Percentiles rank a stretch among this genome's conserved stretches.
Conservation (phyloP, 257 asterid genomes). For the Fraxinus excelsior region DNA sequence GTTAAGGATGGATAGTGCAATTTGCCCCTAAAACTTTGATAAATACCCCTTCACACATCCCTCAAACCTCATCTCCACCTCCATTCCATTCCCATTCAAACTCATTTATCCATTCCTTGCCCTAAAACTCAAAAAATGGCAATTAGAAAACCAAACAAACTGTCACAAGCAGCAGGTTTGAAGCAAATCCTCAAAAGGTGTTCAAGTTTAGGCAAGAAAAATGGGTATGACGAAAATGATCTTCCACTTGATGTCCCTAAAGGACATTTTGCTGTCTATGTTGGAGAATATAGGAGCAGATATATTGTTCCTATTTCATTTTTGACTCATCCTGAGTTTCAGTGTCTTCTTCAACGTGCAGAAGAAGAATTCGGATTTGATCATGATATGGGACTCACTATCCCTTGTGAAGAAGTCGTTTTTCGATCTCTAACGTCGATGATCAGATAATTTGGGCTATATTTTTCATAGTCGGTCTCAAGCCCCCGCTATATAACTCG, state of each 20-base stretch:
- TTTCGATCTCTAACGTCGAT: slow-evolving; percentile 50
- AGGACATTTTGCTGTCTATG: slow-evolving; percentile 55
- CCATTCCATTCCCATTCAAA: not conserved
- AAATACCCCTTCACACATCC: slow-evolving; percentile 2
- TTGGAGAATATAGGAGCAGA: slow-evolving; percentile 46
- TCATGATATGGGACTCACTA: slow-evolving; percentile 55
- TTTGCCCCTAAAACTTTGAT: not conserved
- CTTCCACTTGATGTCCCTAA: slow-evolving; percentile 48
- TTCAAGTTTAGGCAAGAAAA: slow-evolving; percentile 45
- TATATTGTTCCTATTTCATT: slow-evolving; percentile 52
- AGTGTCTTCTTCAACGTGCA: slow-evolving; percentile 39
- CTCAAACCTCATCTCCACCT: not conserved
- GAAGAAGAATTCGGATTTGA: slow-evolving; percentile 62
- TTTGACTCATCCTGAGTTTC: slow-evolving; percentile 48
- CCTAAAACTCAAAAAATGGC: slow-evolving; percentile 30
- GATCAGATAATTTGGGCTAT: slow-evolving; percentile 25
- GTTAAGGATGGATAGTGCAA: not conserved
- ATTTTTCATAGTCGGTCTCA: not conserved
- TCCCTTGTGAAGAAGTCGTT: slow-evolving; percentile 53
- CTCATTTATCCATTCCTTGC: not conserved
- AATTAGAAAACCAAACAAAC: slow-evolving; percentile 38
- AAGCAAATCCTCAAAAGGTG: slow-evolving; percentile 50
- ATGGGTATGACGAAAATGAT: slow-evolving; percentile 27
- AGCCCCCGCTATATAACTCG: not conserved
- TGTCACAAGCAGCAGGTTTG: slow-evolving; percentile 33